These are phyloP conservation scores for Aspergillus sparsus DNA, from an alignment of 495 filamentous ascomycete species.

Conservation along the genomic window DNA sequence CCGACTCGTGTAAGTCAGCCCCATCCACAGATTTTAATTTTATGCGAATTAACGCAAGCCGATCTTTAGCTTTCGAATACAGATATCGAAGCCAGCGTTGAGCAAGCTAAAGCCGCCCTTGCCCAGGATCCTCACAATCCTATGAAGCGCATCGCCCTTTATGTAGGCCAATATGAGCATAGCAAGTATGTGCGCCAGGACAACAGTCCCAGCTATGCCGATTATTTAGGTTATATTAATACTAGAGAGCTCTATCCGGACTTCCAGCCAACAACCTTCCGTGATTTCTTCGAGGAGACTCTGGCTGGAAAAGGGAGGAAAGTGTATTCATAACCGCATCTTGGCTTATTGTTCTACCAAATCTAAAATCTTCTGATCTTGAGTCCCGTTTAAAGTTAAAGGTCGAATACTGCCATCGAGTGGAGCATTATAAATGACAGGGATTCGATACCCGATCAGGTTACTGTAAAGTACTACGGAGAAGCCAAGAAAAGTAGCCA, in stretches of 20 bases:
- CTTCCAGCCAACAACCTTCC: constrained; percentile 26
- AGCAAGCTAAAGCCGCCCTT: neutral
- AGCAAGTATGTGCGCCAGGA: constrained; percentile 42
- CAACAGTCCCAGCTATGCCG: constrained; percentile 43
- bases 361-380: no score
- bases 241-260: constrained; percentile 48
- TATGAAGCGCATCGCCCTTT: constrained; percentile 2
- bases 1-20: constrained; percentile 26
- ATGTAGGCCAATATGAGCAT: constrained; percentile 32
- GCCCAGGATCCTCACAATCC: constrained; percentile 14
- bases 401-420: no score
- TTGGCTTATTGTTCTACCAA: no score
- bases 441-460: no score
- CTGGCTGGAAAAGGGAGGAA: constrained; percentile 16
- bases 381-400: no score
- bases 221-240: constrained; percentile 49
- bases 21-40: neutral
- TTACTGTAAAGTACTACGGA: no score
- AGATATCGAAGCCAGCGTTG: constrained; percentile 11
- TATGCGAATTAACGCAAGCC: neutral
- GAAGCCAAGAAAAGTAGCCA: no score
- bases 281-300: constrained; percentile 17
- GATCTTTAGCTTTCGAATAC: constrained; percentile 20
- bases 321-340: no score
- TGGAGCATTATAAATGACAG: no score